These are phyloP conservation scores for Salix dunnii DNA, from an alignment of 345 rosid genomes.

Conservation along the genomic window DNA sequence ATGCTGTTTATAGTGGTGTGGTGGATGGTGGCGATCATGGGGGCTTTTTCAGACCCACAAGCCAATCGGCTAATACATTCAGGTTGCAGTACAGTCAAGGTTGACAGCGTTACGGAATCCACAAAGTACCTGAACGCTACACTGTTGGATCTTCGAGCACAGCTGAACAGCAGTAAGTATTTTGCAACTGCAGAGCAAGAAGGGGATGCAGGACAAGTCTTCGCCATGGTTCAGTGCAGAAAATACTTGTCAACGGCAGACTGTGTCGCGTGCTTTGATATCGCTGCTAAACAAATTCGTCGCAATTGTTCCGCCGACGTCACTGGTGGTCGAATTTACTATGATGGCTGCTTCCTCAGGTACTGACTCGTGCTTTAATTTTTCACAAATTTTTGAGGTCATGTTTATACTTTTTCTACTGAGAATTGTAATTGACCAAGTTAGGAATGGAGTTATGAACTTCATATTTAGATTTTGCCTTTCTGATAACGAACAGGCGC, in stretches of 20 bases:
- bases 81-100: constrained; percentile 4
- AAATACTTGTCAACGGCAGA: constrained; percentile 31
- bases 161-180: constrained; percentile 4
- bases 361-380: background rate
- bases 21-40: no score
- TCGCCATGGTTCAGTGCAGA: constrained; percentile 40
- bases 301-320: constrained; percentile 32
- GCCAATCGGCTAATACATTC: background rate
- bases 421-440: no score
- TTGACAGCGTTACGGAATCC: constrained; percentile 12
- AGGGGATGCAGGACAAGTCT: constrained; percentile 17
- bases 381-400: background rate
- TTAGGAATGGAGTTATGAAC: no score
- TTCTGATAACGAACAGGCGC: no score
- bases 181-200: constrained; percentile 36
- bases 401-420: no score
- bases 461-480: no score
- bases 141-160: constrained; percentile 7
- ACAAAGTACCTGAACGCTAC: constrained; percentile 26
- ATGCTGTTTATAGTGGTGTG: no score
- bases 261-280: constrained; percentile 30
- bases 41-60: no score
- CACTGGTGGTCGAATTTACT: constrained; percentile 35
- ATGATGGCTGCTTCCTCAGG: constrained; percentile 44
- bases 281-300: constrained; percentile 18